These are phyloP conservation scores for Mycena galericulata DNA, from an alignment of 768 basidiomycete genomes.

Conservation along the genomic window DNA sequence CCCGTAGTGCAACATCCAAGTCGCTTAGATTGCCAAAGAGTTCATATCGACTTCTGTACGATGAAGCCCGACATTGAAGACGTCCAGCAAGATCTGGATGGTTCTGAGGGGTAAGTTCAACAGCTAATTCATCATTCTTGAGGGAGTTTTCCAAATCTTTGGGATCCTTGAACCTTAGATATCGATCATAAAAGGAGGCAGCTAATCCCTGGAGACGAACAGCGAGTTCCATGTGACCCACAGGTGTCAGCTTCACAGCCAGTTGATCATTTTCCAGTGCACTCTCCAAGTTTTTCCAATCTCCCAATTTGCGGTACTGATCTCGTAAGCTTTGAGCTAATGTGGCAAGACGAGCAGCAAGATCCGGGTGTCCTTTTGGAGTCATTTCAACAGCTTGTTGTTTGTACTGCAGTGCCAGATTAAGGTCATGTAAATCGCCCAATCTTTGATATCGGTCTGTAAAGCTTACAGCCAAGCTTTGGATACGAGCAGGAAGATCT, in stretches of 20 bases:
- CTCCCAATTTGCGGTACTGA: neutral
- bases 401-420: neutral
- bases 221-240: neutral
- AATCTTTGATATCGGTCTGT: neutral
- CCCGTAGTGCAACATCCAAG: too few relatives aligned
- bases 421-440: neutral
- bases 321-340: neutral
- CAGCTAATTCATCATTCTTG: neutral
- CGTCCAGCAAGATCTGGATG: neutral
- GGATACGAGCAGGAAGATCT: neutral
- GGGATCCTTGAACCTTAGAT: neutral
- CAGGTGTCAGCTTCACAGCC: neutral
- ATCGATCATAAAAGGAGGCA: neutral
- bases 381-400: neutral
- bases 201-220: neutral
- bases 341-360: neutral
- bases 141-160: neutral
- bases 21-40: too few relatives aligned
- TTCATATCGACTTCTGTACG: too few relatives aligned
- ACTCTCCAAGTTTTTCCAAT: neutral
- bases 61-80: neutral
- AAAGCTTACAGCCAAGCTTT: neutral
- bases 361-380: neutral
- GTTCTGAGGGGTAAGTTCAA: neutral
- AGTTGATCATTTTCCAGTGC: neutral